Conservation (phyloP, 164 flowering plant species). For the Kingdonia uniflora region DNA sequence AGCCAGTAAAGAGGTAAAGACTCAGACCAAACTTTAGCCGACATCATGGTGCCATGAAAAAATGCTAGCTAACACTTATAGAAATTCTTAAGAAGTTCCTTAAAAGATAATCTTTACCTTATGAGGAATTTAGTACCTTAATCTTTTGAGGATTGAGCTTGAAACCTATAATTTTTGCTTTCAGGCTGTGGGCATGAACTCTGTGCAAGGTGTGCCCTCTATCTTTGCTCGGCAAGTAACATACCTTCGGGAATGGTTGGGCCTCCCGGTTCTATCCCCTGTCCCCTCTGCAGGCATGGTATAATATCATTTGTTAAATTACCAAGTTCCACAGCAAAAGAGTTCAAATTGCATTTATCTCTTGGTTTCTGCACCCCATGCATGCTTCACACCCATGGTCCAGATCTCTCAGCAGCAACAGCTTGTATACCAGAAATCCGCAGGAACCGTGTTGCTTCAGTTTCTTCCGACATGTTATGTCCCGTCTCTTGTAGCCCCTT, state of each 20-base stretch:
- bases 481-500: conserved; percentile 89
- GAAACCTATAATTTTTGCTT: conserved; percentile 5
- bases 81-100: no score
- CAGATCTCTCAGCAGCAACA: conserved; percentile 31
- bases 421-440: conserved; percentile 42
- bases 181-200: conserved; percentile 87
- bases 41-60: no score
- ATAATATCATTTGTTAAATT: conserved; percentile 55
- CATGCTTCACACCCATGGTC: conserved; percentile 65
- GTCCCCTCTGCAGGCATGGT: conserved; percentile 86
- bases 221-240: conserved; percentile 79
- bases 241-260: conserved; percentile 43
- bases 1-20: no score
- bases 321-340: conserved; percentile 53
- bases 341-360: conserved; percentile 44
- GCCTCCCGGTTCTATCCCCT: conserved; percentile 83
- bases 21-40: no score
- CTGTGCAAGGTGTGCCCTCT: conserved; percentile 83
- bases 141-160: no score
- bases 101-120: no score
- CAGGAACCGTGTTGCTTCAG: conserved; percentile 71
- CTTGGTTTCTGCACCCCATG: conserved; percentile 88
- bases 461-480: conserved; percentile 73
- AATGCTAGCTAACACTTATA: no score
- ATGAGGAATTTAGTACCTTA: no score